Percentiles rank a stretch among this genome's conserved stretches.
phyloP scores from a whole-genome alignment of 1,139 yeast species.

The Torulaspora pretoriensis region DNA sequence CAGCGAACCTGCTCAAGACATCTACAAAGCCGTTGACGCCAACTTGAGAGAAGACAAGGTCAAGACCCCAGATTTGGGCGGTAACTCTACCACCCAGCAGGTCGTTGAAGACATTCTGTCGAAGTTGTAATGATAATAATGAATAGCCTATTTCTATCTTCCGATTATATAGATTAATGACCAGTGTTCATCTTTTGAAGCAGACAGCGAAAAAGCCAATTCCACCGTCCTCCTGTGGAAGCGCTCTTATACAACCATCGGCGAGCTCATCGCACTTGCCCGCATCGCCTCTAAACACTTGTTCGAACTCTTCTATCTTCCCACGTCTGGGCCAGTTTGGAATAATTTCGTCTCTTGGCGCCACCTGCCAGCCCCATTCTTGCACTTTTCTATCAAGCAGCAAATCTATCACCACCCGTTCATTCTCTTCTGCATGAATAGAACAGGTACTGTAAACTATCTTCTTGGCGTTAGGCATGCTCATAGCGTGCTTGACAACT shows the following conservation, averaged over 20 bases:
- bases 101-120: conserved; percentile 70
- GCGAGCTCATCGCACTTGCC: conserved; percentile 54
- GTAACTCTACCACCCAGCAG: conserved; percentile 76
- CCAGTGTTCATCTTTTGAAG: conserved; percentile 36
- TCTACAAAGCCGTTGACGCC: conserved; percentile 92
- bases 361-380: conserved; percentile 70
- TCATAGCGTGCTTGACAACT: conserved; percentile 82
- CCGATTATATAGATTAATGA: conserved; percentile 3
- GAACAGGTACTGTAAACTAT: conserved; percentile 97
- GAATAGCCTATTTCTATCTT: conserved; percentile 1
- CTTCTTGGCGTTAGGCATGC: conserved; percentile 68
- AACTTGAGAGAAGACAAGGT: conserved; percentile 75
- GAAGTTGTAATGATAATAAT: conserved; percentile 22
- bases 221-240: conserved; percentile 89
- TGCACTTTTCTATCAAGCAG: conserved; percentile 59
- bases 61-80: conserved; percentile 95
- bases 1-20: conserved; percentile 83
- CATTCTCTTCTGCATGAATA: conserved; percentile 89
- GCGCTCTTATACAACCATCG: conserved; percentile 79
- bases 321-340: conserved; percentile 90
- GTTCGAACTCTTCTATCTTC: conserved; percentile 55
- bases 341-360: conserved; percentile 57
- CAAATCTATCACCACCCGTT: conserved; percentile 77
- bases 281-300: conserved; percentile 42
- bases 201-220: conserved; percentile 90